phyloP scores from a whole-genome alignment of 1,284 basidiomycete species.

The Gomphus bonarii region DNA sequence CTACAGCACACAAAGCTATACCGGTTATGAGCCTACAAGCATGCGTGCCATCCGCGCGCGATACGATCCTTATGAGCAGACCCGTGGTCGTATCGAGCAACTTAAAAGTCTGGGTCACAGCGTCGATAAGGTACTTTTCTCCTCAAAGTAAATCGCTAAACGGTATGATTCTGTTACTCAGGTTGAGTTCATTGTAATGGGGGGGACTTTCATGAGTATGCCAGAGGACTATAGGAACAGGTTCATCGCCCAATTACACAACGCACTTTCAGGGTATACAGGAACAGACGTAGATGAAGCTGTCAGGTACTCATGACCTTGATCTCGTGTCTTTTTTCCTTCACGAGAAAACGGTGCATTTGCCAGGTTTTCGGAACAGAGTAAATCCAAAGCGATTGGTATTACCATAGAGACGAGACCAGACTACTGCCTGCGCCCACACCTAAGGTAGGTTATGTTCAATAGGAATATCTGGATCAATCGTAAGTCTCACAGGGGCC shows the following conservation, averaged over 20 bases:
- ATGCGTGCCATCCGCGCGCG: conserved; percentile 98
- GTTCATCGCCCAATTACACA: conserved; percentile 95
- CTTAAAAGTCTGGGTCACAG: conserved; percentile 90
- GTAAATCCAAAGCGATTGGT: conserved; percentile 97
- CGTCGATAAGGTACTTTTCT: conserved; percentile 77
- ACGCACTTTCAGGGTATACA: conserved; percentile 92
- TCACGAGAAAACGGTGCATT: neutral
- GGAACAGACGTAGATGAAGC: conserved; percentile 93
- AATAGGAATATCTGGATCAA: neutral
- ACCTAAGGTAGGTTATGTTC: conserved; percentile 55
- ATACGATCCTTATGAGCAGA: conserved; percentile 99
- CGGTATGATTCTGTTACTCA: conserved; percentile 20
- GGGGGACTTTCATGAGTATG: conserved; percentile 99
- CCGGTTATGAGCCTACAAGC: conserved; percentile 94
- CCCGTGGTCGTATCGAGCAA: conserved; percentile 90
- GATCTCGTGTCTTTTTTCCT: neutral
- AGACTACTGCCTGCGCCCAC: conserved; percentile 96
- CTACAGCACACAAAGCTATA: conserved; percentile 98
- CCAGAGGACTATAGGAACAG: conserved; percentile 90
- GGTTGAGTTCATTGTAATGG: conserved; percentile 99
- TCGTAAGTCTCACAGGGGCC: neutral
- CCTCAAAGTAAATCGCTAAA: neutral
- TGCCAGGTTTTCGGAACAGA: conserved; percentile 83
- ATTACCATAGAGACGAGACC: conserved; percentile 99
- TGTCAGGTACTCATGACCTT: conserved; percentile 48